Base-by-base conservation (phyloP, 768 basidiomycete genomes). In the Lactifluus pinguis region DNA sequence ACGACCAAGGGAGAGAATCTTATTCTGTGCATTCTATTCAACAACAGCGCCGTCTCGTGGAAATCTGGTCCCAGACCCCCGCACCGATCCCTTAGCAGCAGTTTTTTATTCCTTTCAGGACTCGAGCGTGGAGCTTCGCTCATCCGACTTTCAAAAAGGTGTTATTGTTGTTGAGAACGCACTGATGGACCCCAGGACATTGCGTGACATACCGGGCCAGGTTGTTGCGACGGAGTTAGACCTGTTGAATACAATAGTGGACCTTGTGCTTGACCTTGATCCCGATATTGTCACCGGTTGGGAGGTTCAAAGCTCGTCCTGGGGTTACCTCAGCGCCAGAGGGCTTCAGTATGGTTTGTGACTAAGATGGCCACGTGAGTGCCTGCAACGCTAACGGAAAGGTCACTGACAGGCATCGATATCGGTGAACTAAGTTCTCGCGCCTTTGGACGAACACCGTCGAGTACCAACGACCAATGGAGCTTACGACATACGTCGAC, bases 251-350 rank as follows among this genome's bases (percentile, higher is more conserved):
- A 73, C 73, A 38, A 66, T 91, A 7, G 75, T 90, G 30, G 93
- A 98, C 69, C 73, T 83, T 32, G 81, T 97, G 0, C 68, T 82
- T 25, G 81, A 83, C 1, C 74, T 91, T 64, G 93, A 98, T 73
- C 97, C 97, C 0, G 97, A 99, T 70, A 86, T 98, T 44, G 68
- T 98, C 8, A 79, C 83, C 0, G 95, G 95, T 15, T 98, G 93
- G 92, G 95, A 99, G 62, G 78, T 95, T 13, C 92, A 97, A 69
- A 76, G 77, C 19, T 77, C 80, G 3, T 93, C 91, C 6, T 99
- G 97, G 95, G 95, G 95, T 0, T 98, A 92, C 71, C 74, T 97
- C 1, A 75, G 78, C 52, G 80, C 81, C n/a, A 80, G 95, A 45
- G 87, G 83, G 15, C 70, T 70, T 55, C 70, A 72, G 4, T 82